Base-by-base conservation (phyloP, 2,329 filamentous ascomycete species). In the Akanthomyces uredinophilus region DNA sequence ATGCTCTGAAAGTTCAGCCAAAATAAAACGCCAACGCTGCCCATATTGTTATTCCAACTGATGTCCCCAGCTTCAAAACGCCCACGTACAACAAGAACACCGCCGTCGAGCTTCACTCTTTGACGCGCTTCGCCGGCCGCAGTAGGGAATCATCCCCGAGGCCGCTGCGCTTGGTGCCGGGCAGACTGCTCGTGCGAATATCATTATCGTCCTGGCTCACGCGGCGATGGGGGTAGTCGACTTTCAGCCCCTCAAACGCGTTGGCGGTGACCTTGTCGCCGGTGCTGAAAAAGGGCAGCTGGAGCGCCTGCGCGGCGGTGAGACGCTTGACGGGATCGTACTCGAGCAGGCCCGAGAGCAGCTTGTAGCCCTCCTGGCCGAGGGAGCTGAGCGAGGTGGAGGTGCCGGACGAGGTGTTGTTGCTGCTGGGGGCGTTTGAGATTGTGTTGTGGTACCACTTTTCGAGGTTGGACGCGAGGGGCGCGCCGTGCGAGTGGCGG, bases 171-270 rank as follows among this genome's bases (percentile, higher is more conserved):
- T 98, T 98, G 0, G 93, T 96, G 0, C 94, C 95, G 0, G 94
- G 92, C 41, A 97, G 75, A 73, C 92, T 96, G 49, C 88, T 88
- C 0, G 91, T 93, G n/a, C 91, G 83, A 62, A 98, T 97, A 74
- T 98, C 95, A 69, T 96, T 96, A 72, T 97, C 92, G 70, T 99
- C 95, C 69, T 96, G 89, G 68, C 90, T 96, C 46, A 99, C 93
- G 54, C 94, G 85, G 8, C 95, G 84, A 70, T 92, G 87, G 0
- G 95, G 95, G 73, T 99, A 99, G 70, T 95, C 91, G 65, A 87
- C 87, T 75, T 92, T 91, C 58, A 92, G 82, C 0, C 93, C 92
- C 70, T 96, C 92, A 68, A 99, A 99, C 71, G 92, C 97, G 71
- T 96, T 95, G 44, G 86, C 82, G 46, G 84, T 89, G 20, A 95